These are phyloP conservation scores for Hordeum vulgare DNA, from an alignment of 176 grass and related monocot species.

Conservation along the genomic window DNA sequence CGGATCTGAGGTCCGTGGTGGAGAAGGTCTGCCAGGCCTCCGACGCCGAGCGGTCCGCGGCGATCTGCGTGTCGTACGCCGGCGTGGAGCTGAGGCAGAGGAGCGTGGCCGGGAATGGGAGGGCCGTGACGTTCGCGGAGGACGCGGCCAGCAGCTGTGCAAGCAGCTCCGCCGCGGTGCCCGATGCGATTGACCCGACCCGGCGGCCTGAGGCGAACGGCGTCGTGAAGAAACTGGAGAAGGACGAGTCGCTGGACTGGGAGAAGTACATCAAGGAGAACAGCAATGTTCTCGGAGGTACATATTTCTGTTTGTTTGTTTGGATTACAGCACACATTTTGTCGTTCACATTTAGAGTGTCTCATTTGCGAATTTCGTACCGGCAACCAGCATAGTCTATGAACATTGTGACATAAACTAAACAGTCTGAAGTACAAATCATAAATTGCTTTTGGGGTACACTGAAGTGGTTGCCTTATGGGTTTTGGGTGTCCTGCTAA, in stretches of 20 bases:
- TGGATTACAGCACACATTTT: background rate
- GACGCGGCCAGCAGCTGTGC: constrained; percentile 47
- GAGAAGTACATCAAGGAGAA: constrained; percentile 64
- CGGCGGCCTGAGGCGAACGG: constrained; percentile 43
- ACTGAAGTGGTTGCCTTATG: background rate
- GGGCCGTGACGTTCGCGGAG: constrained; percentile 17
- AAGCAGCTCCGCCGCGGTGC: constrained; percentile 32
- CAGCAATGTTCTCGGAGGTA: constrained; percentile 51
- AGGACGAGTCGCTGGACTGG: constrained; percentile 83
- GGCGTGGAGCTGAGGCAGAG: constrained; percentile 86
- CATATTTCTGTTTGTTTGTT: constrained; percentile 13
- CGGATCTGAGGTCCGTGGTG: constrained; percentile 46
- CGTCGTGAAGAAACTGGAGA: constrained; percentile 55
- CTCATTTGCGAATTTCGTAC: background rate
- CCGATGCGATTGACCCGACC: background rate
- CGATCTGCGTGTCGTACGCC: constrained; percentile 49
- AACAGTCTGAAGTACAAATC: background rate
- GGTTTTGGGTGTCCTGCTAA: too few species aligned
- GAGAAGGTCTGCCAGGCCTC: constrained; percentile 40
- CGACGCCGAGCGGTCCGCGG: constrained; percentile 40
- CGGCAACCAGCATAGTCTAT: background rate
- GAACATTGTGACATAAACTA: background rate
- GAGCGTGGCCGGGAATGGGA: constrained; percentile 42
- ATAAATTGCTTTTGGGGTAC: background rate
- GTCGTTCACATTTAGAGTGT: background rate